Evolutionary conservation across 371 early-diverging fungal genomes (phyloP).

Genomic region (Cokeromyces recurvatus): DNA sequence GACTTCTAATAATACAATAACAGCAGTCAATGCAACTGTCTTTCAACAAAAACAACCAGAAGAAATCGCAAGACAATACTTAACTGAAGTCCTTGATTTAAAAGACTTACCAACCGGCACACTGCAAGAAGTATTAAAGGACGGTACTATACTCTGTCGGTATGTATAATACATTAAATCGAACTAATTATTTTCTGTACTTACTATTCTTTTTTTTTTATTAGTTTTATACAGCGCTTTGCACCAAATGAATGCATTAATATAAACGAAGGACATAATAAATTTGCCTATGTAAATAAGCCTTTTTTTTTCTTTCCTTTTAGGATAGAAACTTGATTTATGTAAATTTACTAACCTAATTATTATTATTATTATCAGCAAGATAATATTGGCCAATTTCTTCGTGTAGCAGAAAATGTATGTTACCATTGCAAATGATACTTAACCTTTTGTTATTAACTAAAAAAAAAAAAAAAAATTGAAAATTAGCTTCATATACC

Average conservation of each 20-base stretch:
- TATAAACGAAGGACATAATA: conserved; percentile 19
- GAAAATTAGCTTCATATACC: conserved; percentile 77
- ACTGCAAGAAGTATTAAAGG: conserved; percentile 36
- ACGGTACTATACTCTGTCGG: conserved; percentile 45
- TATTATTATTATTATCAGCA: conserved; percentile 51
- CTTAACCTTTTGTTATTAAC: no score
- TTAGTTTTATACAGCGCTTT: conserved; percentile 13
- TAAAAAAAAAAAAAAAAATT: no score
- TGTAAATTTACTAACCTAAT: no score
- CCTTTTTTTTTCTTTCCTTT: not conserved
- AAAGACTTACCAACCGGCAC: conserved; percentile 21
- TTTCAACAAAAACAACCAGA: conserved; percentile 12
- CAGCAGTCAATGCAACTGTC: not conserved
- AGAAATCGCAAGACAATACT: conserved; percentile 25
- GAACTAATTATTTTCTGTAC: not conserved
- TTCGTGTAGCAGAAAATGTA: conserved; percentile 55
- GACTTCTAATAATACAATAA: not conserved
- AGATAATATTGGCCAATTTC: conserved; percentile 74
- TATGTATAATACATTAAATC: conserved; percentile 13
- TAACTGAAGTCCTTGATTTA: conserved; percentile 20
- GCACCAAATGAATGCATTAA: conserved; percentile 14
- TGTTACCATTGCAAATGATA: not conserved
- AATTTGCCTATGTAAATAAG: conserved; percentile 16
- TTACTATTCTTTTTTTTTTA: no score
- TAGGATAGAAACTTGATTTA: no score